Percentiles rank a stretch among this genome's conserved stretches.
These are phyloP conservation scores for Durio zibethinus DNA, from an alignment of 345 rosid genomes.

Conservation along the genomic window DNA sequence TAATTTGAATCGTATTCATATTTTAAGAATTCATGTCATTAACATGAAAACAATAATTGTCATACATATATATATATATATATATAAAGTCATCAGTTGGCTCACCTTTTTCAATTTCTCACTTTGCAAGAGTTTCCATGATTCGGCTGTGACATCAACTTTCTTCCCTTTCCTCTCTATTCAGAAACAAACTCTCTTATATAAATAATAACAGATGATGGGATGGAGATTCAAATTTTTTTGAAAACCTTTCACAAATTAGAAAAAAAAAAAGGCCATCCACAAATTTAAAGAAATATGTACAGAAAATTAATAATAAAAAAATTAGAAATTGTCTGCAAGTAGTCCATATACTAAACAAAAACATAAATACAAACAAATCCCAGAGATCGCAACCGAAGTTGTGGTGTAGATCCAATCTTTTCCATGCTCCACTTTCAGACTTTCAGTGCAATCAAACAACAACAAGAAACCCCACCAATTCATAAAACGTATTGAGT, in stretches of 20 bases:
- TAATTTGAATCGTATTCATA: too few relatives aligned
- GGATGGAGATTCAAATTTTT: conserved; percentile 29
- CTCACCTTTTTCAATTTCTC: not conserved
- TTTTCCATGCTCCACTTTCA: conserved; percentile 22
- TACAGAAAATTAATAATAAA: not conserved
- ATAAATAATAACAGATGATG: not conserved
- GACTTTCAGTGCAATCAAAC: conserved; percentile 1
- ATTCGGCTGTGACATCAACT: conserved; percentile 4
- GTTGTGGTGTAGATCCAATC: conserved; percentile 50
- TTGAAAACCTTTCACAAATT: not conserved
- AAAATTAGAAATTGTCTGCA: not conserved
- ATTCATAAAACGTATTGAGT: not conserved
- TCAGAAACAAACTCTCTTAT: not conserved
- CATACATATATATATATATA: too few relatives aligned
- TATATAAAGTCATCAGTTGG: too few relatives aligned
- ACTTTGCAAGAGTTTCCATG: not conserved
- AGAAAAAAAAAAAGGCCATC: conserved; percentile 31
- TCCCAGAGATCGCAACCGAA: conserved; percentile 29
- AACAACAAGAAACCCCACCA: not conserved
- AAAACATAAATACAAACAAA: conserved; percentile 24
- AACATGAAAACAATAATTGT: too few relatives aligned
- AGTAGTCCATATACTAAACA: conserved; percentile 6
- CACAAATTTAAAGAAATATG: conserved; percentile 34
- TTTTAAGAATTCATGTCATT: too few relatives aligned
- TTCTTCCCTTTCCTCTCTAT: not conserved